A percentile compares a stretch with the other conserved stretches of the same genome.
phyloP scores from a whole-genome alignment of 164 flowering plant genomes.

The Aristolochia contorta region DNA sequence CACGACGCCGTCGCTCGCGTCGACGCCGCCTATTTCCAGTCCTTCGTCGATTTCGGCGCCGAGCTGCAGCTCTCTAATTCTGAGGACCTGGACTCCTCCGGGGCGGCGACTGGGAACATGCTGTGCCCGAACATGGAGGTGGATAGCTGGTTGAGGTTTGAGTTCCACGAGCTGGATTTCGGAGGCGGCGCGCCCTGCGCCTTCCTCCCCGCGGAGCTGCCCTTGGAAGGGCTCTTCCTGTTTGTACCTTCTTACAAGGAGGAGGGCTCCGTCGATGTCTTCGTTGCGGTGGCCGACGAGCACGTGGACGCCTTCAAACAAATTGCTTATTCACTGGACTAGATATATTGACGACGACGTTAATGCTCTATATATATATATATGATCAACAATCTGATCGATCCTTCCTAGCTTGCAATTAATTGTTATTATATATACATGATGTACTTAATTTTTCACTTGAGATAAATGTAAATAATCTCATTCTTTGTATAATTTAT shows the following conservation, averaged over 20 bases:
- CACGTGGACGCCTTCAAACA: conserved; percentile 7
- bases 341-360: not conserved
- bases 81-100: too few species aligned
- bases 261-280: not conserved
- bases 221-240: conserved; percentile 7
- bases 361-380: too few species aligned
- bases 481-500: too few species aligned
- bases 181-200: conserved; percentile 14
- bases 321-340: conserved; percentile 4
- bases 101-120: not conserved
- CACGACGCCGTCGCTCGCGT: conserved; percentile 6
- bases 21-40: conserved; percentile 9
- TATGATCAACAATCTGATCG: not conserved
- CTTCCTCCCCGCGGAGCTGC: conserved; percentile 10
- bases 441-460: too few species aligned
- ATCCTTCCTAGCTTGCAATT: not conserved
- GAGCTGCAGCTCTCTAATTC: too few species aligned
- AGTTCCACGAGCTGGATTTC: conserved; percentile 10
- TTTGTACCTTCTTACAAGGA: conserved; percentile 10
- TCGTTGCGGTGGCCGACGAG: conserved; percentile 3
- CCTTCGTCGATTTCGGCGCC: conserved; percentile 16
- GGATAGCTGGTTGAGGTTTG: conserved; percentile 14
- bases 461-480: not conserved
- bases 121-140: conserved; percentile 11
- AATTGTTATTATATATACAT: not conserved